Evolutionary conservation across 1,284 basidiomycete species (phyloP), one percentile per base, ranked within the genome.

Genomic region (Megacollybia platyphylla): DNA sequence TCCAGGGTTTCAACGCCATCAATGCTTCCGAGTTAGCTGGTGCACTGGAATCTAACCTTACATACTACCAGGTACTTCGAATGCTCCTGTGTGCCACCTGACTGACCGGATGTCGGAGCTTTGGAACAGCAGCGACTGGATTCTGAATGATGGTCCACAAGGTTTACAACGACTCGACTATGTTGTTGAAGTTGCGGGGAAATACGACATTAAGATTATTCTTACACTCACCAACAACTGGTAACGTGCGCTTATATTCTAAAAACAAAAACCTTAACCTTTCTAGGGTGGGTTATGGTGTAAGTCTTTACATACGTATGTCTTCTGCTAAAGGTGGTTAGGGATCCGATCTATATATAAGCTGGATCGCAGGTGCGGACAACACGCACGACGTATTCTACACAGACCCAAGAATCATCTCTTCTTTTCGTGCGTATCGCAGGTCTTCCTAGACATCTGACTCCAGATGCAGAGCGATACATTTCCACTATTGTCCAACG

Each of bases 161-260:
- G 73, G 73, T 4, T 54, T 76, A 15, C 58, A 73, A 46, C 64
- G 71, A 8, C 58, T 77, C n/a, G 72, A 76, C 49, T 60, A 68
- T 42, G 67, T 75, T 28, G 57, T 76, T 18, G 54, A 64, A 4
- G 60, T 65, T 2, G 72, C 73, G 1, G 65, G 57, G n/a, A 64
- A 67, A 46, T 62, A 70, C 46, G 69, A 61, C 32, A 72, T 76
- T 51, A 70, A 68, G 44, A 48, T 75, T 35, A 71, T 75, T 37
- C 44, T 74, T 9, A 61, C 73, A 1, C 70, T 76, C 51, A 71
- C 70, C 1, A 75, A 75, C 47, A 75, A 76, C 44, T 74, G 72
- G 71, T 70, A 44, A 26, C 54, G 45, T 29, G 11, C 20, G 24
- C 20, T 10, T 18, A 36, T 10, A 10, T 39, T 13, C 15, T 13